Evolutionary conservation across 805 yeast genomes (phyloP).

Genomic region (Wickerhamomyces chambardii): DNA sequence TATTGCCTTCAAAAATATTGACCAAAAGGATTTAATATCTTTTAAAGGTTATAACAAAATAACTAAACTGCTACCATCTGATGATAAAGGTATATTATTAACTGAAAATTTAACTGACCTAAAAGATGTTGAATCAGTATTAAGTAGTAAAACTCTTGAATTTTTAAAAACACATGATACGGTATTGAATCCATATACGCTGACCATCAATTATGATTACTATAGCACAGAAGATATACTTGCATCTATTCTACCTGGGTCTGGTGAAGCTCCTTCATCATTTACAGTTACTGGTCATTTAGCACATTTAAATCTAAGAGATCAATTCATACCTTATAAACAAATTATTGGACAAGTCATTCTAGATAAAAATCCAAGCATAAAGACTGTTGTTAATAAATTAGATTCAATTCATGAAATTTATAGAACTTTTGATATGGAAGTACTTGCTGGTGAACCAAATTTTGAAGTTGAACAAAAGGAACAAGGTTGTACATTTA

Average conservation of each 20-base stretch:
- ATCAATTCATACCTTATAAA: slow-evolving; percentile 79
- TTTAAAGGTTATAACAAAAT: slow-evolving; percentile 30
- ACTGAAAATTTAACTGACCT: slow-evolving; percentile 37
- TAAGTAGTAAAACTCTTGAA: slow-evolving; percentile 33
- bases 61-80: slow-evolving; percentile 37
- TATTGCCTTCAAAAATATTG: slow-evolving; percentile 41
- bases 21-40: slow-evolving; percentile 25
- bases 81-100: slow-evolving; percentile 40
- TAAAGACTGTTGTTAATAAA: slow-evolving; percentile 88
- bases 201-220: slow-evolving; percentile 59
- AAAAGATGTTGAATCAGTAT: slow-evolving; percentile 24
- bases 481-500: slow-evolving; percentile 80
- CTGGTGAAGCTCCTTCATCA: slow-evolving; percentile 79
- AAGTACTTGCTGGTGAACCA: slow-evolving; percentile 79
- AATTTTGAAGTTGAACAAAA: slow-evolving; percentile 75
- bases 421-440: slow-evolving; percentile 91
- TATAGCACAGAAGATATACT: slow-evolving; percentile 91
- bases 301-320: slow-evolving; percentile 83
- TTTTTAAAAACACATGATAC: slow-evolving; percentile 40
- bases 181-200: slow-evolving; percentile 39
- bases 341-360: slow-evolving; percentile 81
- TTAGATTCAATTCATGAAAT: slow-evolving; percentile 78
- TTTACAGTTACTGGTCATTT: slow-evolving; percentile 92
- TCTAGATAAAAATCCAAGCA: slow-evolving; percentile 65
- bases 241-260: slow-evolving; percentile 66